Evolutionary conservation across 345 rosid genomes (phyloP), one percentile per base, ranked within the genome.

Genomic region (Eucalyptus polyanthemos): DNA sequence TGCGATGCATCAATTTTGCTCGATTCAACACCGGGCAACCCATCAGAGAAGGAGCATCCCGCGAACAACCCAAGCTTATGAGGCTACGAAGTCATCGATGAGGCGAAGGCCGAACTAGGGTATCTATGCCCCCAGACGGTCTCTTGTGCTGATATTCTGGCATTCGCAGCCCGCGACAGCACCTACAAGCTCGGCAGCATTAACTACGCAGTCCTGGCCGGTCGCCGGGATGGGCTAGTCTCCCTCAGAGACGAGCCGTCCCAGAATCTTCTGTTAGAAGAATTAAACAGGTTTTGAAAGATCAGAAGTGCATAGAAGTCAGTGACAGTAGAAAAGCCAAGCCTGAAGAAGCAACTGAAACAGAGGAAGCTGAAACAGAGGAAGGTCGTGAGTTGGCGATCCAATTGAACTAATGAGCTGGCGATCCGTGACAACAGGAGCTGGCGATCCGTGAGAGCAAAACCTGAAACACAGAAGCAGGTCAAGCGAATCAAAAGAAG

Each of bases 1-100:
- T 91, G 92, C 29, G 92, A 91, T 60, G 92, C 60, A 24, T 91
- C 91, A 2, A 87, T 91, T 40, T 90, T 91, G 40, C 86, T 89
- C 21, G 76, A 91, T 9, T 91, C 90, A 37, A 58, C 86, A 2
- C 85, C 85, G 24, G 88, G 86, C n/a, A 86, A 88, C 81, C 44
- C 24, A 42, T 69, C 90, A 5, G 92, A 91, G 87, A 88, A 88
- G 50, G 92, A 91, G 34, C 89, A 87, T 86, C 89, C 88, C 3
- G 89, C 87, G 40, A 67, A 67, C n/a, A 89, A 91, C 87, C 89
- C 87, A 4, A 86, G 91, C 87, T 53, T 88, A 53, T 60, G 88
- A 25, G 90, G 92, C 3, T 88, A 80, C 7, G 91, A 89, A 50
- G 89, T 86, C 51, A 81, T 88, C 19, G 92, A 91, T 16, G 80